Evolutionary conservation across 176 grass and related monocot genomes (phyloP).

Genomic region (Bromus sterilis): DNA sequence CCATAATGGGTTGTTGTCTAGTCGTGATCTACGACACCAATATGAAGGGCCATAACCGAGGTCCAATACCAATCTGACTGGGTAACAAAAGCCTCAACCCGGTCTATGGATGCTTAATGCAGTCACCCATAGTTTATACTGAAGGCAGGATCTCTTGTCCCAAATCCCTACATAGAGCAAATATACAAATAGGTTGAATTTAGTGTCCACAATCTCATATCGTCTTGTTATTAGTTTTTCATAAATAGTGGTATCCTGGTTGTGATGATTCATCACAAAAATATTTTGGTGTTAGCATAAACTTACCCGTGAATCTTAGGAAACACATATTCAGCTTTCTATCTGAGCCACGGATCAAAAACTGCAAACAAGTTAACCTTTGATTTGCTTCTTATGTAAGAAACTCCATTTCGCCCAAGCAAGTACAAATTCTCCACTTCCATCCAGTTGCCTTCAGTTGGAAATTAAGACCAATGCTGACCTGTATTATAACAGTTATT

Average conservation of each 20-base stretch:
- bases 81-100: slow-evolving; percentile 64
- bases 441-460: too few relatives aligned
- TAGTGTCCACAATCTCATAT: background rate
- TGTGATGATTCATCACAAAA: background rate
- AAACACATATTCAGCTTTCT: slow-evolving; percentile 80
- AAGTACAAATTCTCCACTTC: slow-evolving; percentile 86
- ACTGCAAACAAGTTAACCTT: slow-evolving; percentile 61
- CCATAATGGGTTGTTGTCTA: too few relatives aligned
- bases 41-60: background rate
- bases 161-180: slow-evolving; percentile 45
- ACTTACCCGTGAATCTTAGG: slow-evolving; percentile 82
- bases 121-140: slow-evolving; percentile 64
- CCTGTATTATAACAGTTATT: slow-evolving; percentile 20
- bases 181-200: background rate
- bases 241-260: background rate
- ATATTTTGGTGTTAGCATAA: background rate
- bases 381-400: slow-evolving; percentile 80
- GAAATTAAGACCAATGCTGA: slow-evolving; percentile 75
- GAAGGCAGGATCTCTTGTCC: slow-evolving; percentile 65
- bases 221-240: background rate
- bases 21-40: too few relatives aligned
- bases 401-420: slow-evolving; percentile 72
- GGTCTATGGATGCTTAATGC: slow-evolving; percentile 81
- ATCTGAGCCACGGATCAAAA: slow-evolving; percentile 79
- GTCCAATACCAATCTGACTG: slow-evolving; percentile 30